Evolutionary conservation across 2,329 filamentous ascomycete species (phyloP), one percentile per base, ranked within the genome.

Genomic region (Ceratocystis smalleyi): DNA sequence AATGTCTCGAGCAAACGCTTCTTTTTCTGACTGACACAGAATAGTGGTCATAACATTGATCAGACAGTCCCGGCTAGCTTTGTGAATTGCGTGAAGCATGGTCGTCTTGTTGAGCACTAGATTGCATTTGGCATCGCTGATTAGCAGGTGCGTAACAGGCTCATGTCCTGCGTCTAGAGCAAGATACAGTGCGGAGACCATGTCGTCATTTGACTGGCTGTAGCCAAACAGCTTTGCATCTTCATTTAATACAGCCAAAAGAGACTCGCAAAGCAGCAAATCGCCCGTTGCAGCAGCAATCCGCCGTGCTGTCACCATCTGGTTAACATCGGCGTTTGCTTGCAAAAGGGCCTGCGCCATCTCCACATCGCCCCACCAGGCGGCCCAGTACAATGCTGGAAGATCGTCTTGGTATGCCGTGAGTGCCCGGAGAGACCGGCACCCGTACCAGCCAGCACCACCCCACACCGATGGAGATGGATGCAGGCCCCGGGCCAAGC

Each of bases 381-480:
- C 57, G 15, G 64, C 61, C 64, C 64, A 66, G 47, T 63, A 59
- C 45, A 66, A 30, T 19, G 64, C 51, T 15, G 64, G 55, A 5
- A 66, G 27, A 30, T 66, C 64, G n/a, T 59, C 61, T 3, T 54
- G 55, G 19, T 60, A 57, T 19, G 55, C 32, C 19, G 22, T 32
- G 15, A 54, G 17, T 2, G 40, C 55, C 19, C 54, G 49, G 15
- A 63, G 60, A n/a, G 64, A 66, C 35, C 54, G 61, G 15, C 54
- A 35, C 27, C 61, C 61, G 35, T 60, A 66, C 64, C 45, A 63
- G 5, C 54, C 59, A 43, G 55, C 49, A 15, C 43, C 61, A 15
- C 27, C 43, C 45, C 55, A 63, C 4, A 54, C 27, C 8, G 43
- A 43, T 5, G 61, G 40, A 19, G 64, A 60, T 12, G 61, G 61